These are phyloP conservation scores for Fusarium cicatricum DNA, from an alignment of 2,329 filamentous ascomycete genomes.

Conservation along the genomic window DNA sequence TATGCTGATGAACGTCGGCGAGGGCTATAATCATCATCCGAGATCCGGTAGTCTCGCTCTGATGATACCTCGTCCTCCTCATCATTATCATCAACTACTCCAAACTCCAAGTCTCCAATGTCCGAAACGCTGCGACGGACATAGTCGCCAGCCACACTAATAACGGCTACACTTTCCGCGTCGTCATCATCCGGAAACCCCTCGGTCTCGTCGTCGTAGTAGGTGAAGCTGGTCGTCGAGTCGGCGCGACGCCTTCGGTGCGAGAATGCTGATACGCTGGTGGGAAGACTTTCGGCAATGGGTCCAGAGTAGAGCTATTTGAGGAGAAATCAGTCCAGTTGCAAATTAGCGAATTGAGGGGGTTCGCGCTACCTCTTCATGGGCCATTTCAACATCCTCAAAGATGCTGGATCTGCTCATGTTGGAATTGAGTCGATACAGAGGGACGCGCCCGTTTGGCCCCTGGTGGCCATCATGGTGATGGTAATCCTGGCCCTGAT, in stretches of 20 bases:
- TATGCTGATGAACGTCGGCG: conserved; percentile 70
- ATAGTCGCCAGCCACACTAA: conserved; percentile 37
- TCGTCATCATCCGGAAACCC: conserved; percentile 45
- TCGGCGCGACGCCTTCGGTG: conserved; percentile 83
- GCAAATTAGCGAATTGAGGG: not conserved
- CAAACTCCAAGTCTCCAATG: conserved; percentile 51
- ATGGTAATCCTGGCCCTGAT: conserved; percentile 27
- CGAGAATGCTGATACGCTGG: conserved; percentile 89
- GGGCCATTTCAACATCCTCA: conserved; percentile 98
- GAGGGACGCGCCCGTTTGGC: conserved; percentile 38
- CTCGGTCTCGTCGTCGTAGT: conserved; percentile 74
- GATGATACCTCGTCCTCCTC: conserved; percentile 51
- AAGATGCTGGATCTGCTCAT: conserved; percentile 82
- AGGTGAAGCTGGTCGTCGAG: conserved; percentile 89
- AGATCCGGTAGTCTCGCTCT: conserved; percentile 52
- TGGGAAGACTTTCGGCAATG: conserved; percentile 94
- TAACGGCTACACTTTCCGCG: conserved; percentile 43
- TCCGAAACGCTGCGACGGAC: conserved; percentile 47
- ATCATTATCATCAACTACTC: conserved; percentile 51
- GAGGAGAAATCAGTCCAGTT: conserved; percentile 19
- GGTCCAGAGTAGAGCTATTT: conserved; percentile 83
- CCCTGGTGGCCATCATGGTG: conserved; percentile 18
- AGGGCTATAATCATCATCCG: conserved; percentile 57
- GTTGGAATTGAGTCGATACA: conserved; percentile 75
- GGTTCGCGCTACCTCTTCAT: conserved; percentile 75